A percentile compares a stretch with the other conserved stretches of the same genome.
These are phyloP conservation scores for Ceratobasidium sp. DNA, from an alignment of 1,284 basidiomycete genomes.

Conservation along the genomic window DNA sequence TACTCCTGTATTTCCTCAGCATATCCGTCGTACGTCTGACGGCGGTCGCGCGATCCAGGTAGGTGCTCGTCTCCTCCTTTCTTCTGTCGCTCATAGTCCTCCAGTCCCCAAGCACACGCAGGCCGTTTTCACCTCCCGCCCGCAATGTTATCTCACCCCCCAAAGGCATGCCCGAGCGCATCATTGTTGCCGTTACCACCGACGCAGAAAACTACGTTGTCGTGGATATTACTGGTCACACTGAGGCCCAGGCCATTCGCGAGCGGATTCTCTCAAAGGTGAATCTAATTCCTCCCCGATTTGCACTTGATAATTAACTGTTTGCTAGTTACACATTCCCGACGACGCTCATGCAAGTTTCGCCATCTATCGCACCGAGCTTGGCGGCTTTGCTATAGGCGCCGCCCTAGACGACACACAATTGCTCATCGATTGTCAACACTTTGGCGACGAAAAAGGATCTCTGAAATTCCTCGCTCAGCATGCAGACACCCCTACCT, in stretches of 20 bases:
- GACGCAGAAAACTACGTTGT: slow-evolving; percentile 83
- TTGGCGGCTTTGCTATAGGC: slow-evolving; percentile 76
- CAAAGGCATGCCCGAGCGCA: slow-evolving; percentile 55
- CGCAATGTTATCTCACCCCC: slow-evolving; percentile 4
- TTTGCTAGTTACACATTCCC: slow-evolving; percentile 75
- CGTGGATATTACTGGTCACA: slow-evolving; percentile 80
- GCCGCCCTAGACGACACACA: slow-evolving; percentile 74
- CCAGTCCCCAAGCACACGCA: slow-evolving; percentile 24
- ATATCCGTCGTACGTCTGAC: neutral
- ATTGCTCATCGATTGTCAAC: slow-evolving; percentile 76
- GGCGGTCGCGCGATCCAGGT: neutral
- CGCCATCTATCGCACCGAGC: slow-evolving; percentile 86
- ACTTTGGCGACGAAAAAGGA: slow-evolving; percentile 76
- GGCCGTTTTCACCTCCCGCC: slow-evolving; percentile 26
- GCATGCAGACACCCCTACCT: slow-evolving; percentile 23
- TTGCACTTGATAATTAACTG: slow-evolving; percentile 1
- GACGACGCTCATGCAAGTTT: slow-evolving; percentile 83
- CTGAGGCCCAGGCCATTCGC: slow-evolving; percentile 76
- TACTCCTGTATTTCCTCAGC: neutral
- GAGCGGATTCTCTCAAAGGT: slow-evolving; percentile 89
- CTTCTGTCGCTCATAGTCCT: neutral
- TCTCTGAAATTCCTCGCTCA: slow-evolving; percentile 84
- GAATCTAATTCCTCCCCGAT: slow-evolving; percentile 48
- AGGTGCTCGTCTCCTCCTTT: neutral
- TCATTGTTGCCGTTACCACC: slow-evolving; percentile 78